Evolutionary conservation across 2,329 filamentous ascomycete genomes (phyloP).

Genomic region (Tolypocladium album): DNA sequence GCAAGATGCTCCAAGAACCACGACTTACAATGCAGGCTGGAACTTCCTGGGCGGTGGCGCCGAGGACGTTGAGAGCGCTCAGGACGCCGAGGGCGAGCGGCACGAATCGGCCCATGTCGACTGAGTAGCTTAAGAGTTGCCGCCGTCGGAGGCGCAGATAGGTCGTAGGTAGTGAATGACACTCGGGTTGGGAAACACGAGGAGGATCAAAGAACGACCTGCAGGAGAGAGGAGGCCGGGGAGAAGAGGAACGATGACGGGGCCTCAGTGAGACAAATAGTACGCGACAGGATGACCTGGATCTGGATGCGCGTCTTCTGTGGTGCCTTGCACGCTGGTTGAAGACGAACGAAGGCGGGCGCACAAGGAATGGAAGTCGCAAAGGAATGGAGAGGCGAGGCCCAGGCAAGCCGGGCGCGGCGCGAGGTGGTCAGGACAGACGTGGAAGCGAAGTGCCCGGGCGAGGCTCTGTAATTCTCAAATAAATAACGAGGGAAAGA

Average conservation of each 20-base stretch:
- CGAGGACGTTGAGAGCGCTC: constrained; percentile 13
- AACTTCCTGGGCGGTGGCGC: constrained; percentile 12
- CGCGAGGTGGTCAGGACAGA: neutral
- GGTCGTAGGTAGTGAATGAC: neutral
- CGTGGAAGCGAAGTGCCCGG: neutral
- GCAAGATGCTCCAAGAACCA: neutral
- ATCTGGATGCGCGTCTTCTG: neutral
- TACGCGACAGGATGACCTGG: neutral
- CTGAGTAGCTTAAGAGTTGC: neutral
- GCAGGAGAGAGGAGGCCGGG: neutral
- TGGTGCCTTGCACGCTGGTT: neutral
- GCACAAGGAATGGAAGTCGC: neutral
- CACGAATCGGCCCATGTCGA: constrained; percentile 16
- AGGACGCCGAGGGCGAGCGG: constrained; percentile 16
- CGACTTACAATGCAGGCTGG: constrained; percentile 20
- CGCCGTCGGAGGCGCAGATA: neutral
- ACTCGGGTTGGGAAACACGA: neutral
- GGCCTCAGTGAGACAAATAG: neutral
- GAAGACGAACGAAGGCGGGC: neutral
- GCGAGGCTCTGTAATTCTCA: neutral
- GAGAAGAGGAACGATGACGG: neutral
- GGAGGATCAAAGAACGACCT: neutral
- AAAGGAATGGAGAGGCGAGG: neutral
- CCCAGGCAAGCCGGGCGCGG: neutral
- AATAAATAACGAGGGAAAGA: neutral